A percentile compares a stretch with the other conserved stretches of the same genome.
These are phyloP conservation scores for Trichosanthes cucumerina DNA, from an alignment of 306 rosid species.

Conservation along the genomic window DNA sequence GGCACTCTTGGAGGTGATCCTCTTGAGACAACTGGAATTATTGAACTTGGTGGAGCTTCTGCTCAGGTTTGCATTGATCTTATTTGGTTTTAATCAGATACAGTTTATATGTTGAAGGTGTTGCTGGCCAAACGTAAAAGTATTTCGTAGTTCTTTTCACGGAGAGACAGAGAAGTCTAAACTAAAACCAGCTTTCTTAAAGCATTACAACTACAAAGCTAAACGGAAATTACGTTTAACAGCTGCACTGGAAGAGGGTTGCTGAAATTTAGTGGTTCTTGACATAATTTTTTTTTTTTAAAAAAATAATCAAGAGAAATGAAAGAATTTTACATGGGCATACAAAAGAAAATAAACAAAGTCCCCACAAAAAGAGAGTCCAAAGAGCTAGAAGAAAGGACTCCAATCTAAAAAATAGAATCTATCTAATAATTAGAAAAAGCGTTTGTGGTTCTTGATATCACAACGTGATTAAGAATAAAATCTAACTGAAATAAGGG, in stretches of 20 bases:
- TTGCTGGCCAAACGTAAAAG: background rate
- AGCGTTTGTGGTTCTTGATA: background rate
- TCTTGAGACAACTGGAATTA: constrained; percentile 61
- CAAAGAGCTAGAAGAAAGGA: background rate
- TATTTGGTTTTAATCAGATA: background rate
- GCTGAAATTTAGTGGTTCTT: background rate
- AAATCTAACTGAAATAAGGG: too few species aligned
- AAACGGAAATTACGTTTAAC: background rate
- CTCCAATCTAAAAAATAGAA: background rate
- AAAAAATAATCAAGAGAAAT: too few species aligned
- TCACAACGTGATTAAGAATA: background rate
- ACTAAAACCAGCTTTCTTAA: background rate
- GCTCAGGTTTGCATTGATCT: constrained; percentile 54
- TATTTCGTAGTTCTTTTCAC: background rate
- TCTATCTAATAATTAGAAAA: background rate
- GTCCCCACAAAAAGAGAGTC: background rate
- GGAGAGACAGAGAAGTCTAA: background rate
- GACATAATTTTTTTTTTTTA: too few species aligned
- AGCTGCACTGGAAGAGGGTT: background rate
- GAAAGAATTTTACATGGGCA: too few species aligned
- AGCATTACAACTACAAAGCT: background rate
- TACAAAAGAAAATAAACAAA: background rate
- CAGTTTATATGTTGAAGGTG: background rate
- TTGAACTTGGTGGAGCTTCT: constrained; percentile 94
- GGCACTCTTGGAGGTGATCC: constrained; percentile 85